Percentiles rank a stretch among this genome's conserved stretches.
phyloP scores from a whole-genome alignment of 129 eudicot genomes.

The Erigeron canadensis region DNA sequence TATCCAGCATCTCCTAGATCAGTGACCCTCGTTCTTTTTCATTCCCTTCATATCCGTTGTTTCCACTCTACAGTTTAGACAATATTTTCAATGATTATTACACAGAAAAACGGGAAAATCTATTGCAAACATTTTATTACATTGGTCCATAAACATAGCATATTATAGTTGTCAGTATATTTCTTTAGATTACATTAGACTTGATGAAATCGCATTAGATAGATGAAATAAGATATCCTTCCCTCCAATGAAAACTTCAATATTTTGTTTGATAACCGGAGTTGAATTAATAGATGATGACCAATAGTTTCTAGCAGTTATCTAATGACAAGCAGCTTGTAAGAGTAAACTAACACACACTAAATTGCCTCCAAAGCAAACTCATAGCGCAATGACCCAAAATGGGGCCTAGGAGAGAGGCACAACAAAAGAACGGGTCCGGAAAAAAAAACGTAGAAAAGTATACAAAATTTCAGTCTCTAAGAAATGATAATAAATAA shows the following conservation, averaged over 20 bases:
- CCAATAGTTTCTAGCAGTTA: not conserved
- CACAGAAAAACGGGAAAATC: not conserved
- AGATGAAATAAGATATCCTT: not conserved
- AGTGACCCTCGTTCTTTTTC: constrained; percentile 95
- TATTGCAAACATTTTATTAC: no score
- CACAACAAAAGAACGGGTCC: no score
- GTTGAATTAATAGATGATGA: not conserved
- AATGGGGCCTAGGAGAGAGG: no score
- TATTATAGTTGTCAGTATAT: no score
- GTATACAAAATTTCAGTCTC: no score
- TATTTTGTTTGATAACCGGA: not conserved
- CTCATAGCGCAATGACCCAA: no score
- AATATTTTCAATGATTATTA: not conserved
- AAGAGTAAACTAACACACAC: not conserved
- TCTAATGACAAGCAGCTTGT: not conserved
- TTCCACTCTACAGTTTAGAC: constrained; percentile 66
- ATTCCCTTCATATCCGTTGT: constrained; percentile 96
- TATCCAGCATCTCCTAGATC: constrained; percentile 22
- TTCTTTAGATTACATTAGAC: no score
- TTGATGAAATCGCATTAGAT: no score
- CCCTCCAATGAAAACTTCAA: not conserved
- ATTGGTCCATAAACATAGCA: not conserved
- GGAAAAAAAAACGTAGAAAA: no score
- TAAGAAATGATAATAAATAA: no score
- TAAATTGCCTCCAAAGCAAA: no score